These are phyloP conservation scores for Aspergillus costaricaensis DNA, from an alignment of 2,329 filamentous ascomycete species.

Conservation along the genomic window DNA sequence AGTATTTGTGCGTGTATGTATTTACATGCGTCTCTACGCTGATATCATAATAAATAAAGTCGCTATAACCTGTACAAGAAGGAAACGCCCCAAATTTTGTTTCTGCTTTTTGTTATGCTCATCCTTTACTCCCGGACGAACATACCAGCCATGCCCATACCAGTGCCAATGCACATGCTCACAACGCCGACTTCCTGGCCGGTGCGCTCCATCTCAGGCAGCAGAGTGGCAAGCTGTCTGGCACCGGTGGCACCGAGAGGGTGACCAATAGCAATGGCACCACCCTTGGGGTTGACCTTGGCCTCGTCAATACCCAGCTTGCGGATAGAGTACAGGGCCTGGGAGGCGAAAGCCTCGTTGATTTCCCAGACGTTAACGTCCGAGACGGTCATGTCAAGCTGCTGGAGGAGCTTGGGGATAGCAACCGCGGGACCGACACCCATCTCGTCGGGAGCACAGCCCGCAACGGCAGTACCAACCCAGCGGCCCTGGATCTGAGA, in stretches of 20 bases:
- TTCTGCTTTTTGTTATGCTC: neutral
- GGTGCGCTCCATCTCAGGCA: slow-evolving; percentile 67
- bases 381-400: slow-evolving; percentile 64
- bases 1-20: neutral
- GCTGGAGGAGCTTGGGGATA: slow-evolving; percentile 76
- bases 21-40: slow-evolving; percentile 24
- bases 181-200: slow-evolving; percentile 78
- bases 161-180: slow-evolving; percentile 85
- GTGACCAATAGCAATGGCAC: slow-evolving; percentile 91
- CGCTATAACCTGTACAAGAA: slow-evolving; percentile 10
- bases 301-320: slow-evolving; percentile 61
- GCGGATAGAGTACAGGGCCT: slow-evolving; percentile 70
- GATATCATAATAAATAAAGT: slow-evolving; percentile 19
- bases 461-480: slow-evolving; percentile 72
- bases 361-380: slow-evolving; percentile 90
- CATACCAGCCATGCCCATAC: slow-evolving; percentile 74
- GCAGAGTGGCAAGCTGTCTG: slow-evolving; percentile 73
- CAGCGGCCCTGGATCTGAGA: slow-evolving; percentile 78
- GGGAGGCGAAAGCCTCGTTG: slow-evolving; percentile 75
- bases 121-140: slow-evolving; percentile 62
- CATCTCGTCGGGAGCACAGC: slow-evolving; percentile 90
- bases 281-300: slow-evolving; percentile 86
- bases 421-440: slow-evolving; percentile 84
- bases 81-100: neutral
- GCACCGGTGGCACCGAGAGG: slow-evolving; percentile 87